Evolutionary conservation across 2,329 filamentous ascomycete species (phyloP).

Genomic region (Neobulgaria alba): DNA sequence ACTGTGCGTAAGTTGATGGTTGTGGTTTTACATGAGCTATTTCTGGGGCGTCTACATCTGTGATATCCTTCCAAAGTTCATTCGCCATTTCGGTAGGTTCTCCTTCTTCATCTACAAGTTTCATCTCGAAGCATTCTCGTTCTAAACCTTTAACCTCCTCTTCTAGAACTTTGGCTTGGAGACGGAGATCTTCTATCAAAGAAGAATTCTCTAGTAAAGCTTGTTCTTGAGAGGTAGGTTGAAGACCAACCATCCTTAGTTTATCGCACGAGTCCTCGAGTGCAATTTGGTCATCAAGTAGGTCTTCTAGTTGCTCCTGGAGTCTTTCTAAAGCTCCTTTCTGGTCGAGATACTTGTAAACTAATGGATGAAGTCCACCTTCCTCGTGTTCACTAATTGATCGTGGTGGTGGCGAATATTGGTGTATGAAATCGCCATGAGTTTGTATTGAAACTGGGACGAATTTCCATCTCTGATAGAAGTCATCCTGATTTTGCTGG

Average conservation of each 20-base stretch:
- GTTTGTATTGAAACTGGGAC: neutral
- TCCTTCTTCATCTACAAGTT: constrained; percentile 19
- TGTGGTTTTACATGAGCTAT: neutral
- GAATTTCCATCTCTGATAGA: neutral
- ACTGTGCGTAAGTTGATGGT: neutral
- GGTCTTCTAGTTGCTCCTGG: constrained; percentile 12
- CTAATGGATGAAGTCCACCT: constrained; percentile 14
- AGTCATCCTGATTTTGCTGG: constrained; percentile 3
- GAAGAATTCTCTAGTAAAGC: constrained; percentile 15
- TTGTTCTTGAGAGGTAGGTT: constrained; percentile 10
- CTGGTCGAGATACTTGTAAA: constrained; percentile 10
- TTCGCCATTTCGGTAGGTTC: constrained; percentile 12
- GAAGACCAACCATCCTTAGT: constrained; percentile 4
- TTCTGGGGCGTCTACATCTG: neutral
- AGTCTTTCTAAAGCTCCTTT: constrained; percentile 15
- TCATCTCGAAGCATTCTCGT: constrained; percentile 10
- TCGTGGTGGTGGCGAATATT: neutral
- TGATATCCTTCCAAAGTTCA: neutral
- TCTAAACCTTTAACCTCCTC: constrained; percentile 7
- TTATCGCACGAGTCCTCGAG: constrained; percentile 10
- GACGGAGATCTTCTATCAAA: constrained; percentile 1
- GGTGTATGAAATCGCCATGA: neutral
- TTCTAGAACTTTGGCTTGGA: constrained; percentile 6
- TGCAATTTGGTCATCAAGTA: constrained; percentile 8
- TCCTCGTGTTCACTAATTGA: neutral